A percentile compares a stretch with the other conserved stretches of the same genome.
These are phyloP conservation scores for Fraxinus nigra DNA, from an alignment of 305 asterid genomes.

Conservation along the genomic window DNA sequence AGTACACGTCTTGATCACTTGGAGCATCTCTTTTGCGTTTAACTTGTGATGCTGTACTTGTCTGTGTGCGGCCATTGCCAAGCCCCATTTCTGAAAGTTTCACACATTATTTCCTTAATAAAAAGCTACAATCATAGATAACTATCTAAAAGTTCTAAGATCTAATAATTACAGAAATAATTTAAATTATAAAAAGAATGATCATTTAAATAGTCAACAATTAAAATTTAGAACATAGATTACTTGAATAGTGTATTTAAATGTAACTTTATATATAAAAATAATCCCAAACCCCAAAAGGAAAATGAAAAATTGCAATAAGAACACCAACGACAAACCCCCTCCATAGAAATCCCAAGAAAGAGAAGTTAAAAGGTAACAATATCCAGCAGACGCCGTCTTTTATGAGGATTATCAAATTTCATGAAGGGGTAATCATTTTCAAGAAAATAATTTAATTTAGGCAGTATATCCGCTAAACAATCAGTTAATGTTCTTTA, in stretches of 20 bases:
- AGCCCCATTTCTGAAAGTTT: constrained; percentile 1
- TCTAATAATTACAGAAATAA: neutral
- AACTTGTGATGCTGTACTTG: neutral
- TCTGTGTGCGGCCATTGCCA: neutral
- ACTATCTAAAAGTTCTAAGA: neutral
- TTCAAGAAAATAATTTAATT: neutral
- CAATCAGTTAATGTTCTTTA: neutral
- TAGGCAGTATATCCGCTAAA: neutral
- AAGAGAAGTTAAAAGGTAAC: neutral
- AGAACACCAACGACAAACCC: neutral
- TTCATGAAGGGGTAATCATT: neutral
- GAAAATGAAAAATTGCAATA: neutral
- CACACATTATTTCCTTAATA: neutral
- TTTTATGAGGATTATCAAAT: neutral
- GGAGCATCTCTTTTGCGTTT: neutral
- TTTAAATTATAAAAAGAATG: neutral
- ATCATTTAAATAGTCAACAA: neutral
- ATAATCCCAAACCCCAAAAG: neutral
- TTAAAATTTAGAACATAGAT: neutral
- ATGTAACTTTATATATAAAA: neutral
- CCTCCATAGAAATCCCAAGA: neutral
- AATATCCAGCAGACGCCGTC: neutral
- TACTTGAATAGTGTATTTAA: neutral
- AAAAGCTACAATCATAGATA: neutral
- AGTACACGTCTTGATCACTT: neutral